These are phyloP conservation scores for Zygotorulaspora danielsina DNA, from an alignment of 805 yeast species.

Conservation along the genomic window DNA sequence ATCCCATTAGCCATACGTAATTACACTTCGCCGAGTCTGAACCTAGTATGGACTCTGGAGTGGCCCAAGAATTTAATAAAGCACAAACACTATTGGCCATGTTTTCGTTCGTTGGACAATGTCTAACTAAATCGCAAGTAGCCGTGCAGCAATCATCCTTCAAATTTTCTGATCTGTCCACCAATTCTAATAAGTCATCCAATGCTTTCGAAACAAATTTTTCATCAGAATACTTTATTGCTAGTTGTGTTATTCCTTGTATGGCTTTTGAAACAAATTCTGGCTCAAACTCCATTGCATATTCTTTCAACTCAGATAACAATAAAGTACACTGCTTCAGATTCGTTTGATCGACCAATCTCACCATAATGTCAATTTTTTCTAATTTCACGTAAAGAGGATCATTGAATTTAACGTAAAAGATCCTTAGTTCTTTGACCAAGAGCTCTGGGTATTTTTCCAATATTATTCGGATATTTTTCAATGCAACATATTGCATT, in stretches of 20 bases:
- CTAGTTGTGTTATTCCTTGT: constrained; percentile 65
- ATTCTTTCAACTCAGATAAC: constrained; percentile 69
- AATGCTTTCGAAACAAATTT: constrained; percentile 51
- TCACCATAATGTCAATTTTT: constrained; percentile 68
- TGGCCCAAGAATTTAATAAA: constrained; percentile 36
- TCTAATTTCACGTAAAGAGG: constrained; percentile 75
- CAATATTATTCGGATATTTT: constrained; percentile 82
- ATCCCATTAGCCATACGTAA: constrained; percentile 69
- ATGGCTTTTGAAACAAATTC: constrained; percentile 66
- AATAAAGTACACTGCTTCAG: constrained; percentile 50
- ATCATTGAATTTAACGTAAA: constrained; percentile 83
- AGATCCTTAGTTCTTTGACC: constrained; percentile 76
- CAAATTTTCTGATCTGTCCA: constrained; percentile 60
- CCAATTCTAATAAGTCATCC: constrained; percentile 54
- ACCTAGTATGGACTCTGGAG: constrained; percentile 45
- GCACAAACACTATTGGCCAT: constrained; percentile 29
- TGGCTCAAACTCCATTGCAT: constrained; percentile 80
- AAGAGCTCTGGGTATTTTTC: constrained; percentile 83
- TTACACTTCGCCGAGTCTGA: constrained; percentile 45
- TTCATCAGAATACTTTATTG: constrained; percentile 50
- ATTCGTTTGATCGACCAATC: constrained; percentile 53
- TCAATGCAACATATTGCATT: constrained; percentile 88
- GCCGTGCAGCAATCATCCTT: constrained; percentile 57
- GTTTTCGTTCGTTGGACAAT: constrained; percentile 46
- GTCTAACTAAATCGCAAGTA: constrained; percentile 61